phyloP scores from a whole-genome alignment of 805 yeast genomes.

The Millerozyma acaciae region DNA sequence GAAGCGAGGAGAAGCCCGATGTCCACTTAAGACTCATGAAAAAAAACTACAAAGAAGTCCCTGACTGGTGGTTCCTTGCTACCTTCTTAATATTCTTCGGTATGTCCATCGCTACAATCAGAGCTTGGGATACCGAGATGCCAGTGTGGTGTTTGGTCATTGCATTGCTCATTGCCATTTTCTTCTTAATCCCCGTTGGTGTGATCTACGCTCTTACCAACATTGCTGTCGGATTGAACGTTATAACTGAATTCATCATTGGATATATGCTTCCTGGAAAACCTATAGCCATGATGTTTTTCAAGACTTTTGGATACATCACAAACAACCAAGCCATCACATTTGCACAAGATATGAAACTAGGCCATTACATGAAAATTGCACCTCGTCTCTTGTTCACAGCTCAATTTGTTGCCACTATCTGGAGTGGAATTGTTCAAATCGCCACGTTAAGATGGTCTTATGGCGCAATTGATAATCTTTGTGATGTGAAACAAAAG shows the following conservation, averaged over 20 bases:
- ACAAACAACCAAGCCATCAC: conserved; percentile 30
- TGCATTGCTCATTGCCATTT: conserved; percentile 17
- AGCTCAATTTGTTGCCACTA: conserved; percentile 30
- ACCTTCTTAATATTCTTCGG: conserved; percentile 29
- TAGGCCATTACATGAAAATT: conserved; percentile 35
- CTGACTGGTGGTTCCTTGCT: conserved; percentile 42
- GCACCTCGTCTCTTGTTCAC: conserved; percentile 41
- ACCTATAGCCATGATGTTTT: conserved; percentile 17
- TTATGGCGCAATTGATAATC: conserved; percentile 29
- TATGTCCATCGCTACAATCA: conserved; percentile 33
- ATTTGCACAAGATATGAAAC: conserved; percentile 27
- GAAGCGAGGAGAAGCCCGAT: conserved; percentile 14
- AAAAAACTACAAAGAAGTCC: conserved; percentile 33
- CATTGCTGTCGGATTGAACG: conserved; percentile 12
- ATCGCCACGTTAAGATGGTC: conserved; percentile 41
- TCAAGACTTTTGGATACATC: conserved; percentile 23
- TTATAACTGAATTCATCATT: conserved; percentile 15
- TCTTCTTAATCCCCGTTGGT: conserved; percentile 18
- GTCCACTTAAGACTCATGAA: conserved; percentile 37
- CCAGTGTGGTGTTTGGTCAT: conserved; percentile 23
- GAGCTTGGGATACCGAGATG: conserved; percentile 27
- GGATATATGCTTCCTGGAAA: conserved; percentile 28
- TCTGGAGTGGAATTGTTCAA: conserved; percentile 40
- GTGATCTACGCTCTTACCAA: conserved; percentile 14
- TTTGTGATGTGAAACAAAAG: conserved; percentile 29